phyloP scores from a whole-genome alignment of 495 filamentous ascomycete genomes.

The Daldinia grandis region DNA sequence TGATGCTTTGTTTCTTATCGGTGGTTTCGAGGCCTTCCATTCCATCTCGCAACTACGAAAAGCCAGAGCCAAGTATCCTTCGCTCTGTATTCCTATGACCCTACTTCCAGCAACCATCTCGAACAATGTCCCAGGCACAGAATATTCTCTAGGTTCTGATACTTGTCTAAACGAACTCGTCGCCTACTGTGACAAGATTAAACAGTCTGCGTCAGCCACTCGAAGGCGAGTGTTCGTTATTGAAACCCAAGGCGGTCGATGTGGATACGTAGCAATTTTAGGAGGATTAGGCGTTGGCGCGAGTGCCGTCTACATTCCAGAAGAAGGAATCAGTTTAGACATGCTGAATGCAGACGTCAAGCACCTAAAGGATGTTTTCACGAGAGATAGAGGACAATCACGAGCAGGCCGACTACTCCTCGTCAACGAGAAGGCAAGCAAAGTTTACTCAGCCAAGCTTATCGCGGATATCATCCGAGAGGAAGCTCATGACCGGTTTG shows the following conservation, averaged over 20 bases:
- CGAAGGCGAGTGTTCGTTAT: slow-evolving; percentile 95
- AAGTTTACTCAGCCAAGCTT: slow-evolving; percentile 88
- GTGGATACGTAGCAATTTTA: slow-evolving; percentile 92
- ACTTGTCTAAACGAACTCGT: slow-evolving; percentile 98
- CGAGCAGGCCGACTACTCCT: slow-evolving; percentile 94
- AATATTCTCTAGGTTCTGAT: slow-evolving; percentile 96
- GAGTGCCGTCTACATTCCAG: slow-evolving; percentile 95
- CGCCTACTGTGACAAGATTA: slow-evolving; percentile 95
- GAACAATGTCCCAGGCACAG: slow-evolving; percentile 97
- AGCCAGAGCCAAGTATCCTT: slow-evolving; percentile 77
- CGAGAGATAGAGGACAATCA: slow-evolving; percentile 85
- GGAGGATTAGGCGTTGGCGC: slow-evolving; percentile 90
- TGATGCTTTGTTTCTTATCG: slow-evolving; percentile 90
- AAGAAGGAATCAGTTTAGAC: slow-evolving; percentile 92
- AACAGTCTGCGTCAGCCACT: slow-evolving; percentile 93
- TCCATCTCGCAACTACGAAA: slow-evolving; percentile 85
- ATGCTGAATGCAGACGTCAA: slow-evolving; percentile 93
- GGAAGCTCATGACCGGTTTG: slow-evolving; percentile 90
- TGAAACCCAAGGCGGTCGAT: slow-evolving; percentile 95
- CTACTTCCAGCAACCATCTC: slow-evolving; percentile 96
- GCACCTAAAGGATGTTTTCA: slow-evolving; percentile 86
- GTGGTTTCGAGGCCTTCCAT: slow-evolving; percentile 97
- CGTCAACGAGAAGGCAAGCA: slow-evolving; percentile 90
- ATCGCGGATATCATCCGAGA: slow-evolving; percentile 96
- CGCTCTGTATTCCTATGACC: slow-evolving; percentile 92